phyloP scores from a whole-genome alignment of 805 yeast genomes.

The Henningerozyma blattae region DNA sequence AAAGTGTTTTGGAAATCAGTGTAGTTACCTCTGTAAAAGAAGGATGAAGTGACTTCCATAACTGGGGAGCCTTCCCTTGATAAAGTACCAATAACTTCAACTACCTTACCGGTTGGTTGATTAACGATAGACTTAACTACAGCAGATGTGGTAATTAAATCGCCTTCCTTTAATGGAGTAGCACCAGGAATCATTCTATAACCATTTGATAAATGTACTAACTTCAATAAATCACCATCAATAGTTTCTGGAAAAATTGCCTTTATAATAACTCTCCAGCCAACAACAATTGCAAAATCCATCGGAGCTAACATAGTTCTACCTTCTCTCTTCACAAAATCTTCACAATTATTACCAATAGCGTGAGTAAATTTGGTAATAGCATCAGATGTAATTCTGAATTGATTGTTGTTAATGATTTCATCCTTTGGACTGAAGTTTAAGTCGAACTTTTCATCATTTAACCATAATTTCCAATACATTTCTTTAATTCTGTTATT shows the following conservation, averaged over 20 bases:
- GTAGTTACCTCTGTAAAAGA: slow-evolving; percentile 93
- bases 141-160: slow-evolving; percentile 71
- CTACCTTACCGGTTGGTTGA: slow-evolving; percentile 88
- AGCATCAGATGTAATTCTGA: slow-evolving; percentile 58
- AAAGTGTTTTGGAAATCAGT: slow-evolving; percentile 83
- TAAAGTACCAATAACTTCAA: slow-evolving; percentile 86
- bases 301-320: slow-evolving; percentile 86
- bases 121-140: slow-evolving; percentile 79
- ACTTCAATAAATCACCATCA: slow-evolving; percentile 89
- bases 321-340: slow-evolving; percentile 80
- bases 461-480: slow-evolving; percentile 95
- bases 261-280: slow-evolving; percentile 96
- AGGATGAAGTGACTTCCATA: slow-evolving; percentile 88
- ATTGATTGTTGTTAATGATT: slow-evolving; percentile 57
- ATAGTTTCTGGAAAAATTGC: slow-evolving; percentile 95
- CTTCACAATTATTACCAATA: slow-evolving; percentile 94
- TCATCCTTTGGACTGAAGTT: slow-evolving; percentile 59
- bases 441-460: slow-evolving; percentile 43
- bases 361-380: slow-evolving; percentile 93
- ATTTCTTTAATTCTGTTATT: slow-evolving; percentile 87
- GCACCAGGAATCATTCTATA: slow-evolving; percentile 91
- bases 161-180: slow-evolving; percentile 78
- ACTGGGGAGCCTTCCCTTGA: slow-evolving; percentile 67
- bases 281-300: slow-evolving; percentile 98
- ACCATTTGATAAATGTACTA: slow-evolving; percentile 91